These are phyloP conservation scores for Trichoderma virens DNA, from an alignment of 495 filamentous ascomycete genomes.

Conservation along the genomic window DNA sequence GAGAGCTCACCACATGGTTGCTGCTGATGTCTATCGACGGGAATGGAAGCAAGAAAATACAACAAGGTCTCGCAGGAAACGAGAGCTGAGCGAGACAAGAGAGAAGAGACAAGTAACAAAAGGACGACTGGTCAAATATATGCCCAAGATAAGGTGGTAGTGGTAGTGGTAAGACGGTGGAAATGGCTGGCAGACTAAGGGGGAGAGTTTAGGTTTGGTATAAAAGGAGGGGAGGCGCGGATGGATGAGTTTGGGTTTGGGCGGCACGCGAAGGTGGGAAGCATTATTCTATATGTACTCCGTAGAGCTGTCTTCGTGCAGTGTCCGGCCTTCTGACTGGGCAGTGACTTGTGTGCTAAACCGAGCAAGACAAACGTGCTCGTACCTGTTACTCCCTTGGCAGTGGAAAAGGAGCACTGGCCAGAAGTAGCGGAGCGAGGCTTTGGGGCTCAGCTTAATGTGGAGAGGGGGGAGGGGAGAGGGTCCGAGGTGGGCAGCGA, in stretches of 20 bases:
- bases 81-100: constrained; percentile 5
- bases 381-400: background rate
- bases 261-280: background rate
- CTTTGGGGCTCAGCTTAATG: constrained; percentile 9
- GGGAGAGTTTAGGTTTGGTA: background rate
- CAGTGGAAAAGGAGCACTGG: constrained; percentile 8
- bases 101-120: background rate
- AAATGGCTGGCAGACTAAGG: background rate
- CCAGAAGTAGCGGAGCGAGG: constrained; percentile 8
- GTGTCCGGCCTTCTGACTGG: too few relatives aligned
- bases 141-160: background rate
- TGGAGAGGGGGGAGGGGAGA: background rate
- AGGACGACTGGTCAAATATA: background rate
- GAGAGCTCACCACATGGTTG: constrained; percentile 10
- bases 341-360: background rate
- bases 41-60: background rate
- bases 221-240: constrained; percentile 8
- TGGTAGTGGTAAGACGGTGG: too few relatives aligned
- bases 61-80: background rate
- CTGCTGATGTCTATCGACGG: background rate
- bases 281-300: background rate
- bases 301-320: background rate
- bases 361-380: background rate
- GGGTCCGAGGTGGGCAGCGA: background rate
- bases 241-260: background rate